A percentile compares a stretch with the other conserved stretches of the same genome.
These are phyloP conservation scores for Gloeostereum incarnatum DNA, from an alignment of 768 basidiomycete species.

Conservation along the genomic window DNA sequence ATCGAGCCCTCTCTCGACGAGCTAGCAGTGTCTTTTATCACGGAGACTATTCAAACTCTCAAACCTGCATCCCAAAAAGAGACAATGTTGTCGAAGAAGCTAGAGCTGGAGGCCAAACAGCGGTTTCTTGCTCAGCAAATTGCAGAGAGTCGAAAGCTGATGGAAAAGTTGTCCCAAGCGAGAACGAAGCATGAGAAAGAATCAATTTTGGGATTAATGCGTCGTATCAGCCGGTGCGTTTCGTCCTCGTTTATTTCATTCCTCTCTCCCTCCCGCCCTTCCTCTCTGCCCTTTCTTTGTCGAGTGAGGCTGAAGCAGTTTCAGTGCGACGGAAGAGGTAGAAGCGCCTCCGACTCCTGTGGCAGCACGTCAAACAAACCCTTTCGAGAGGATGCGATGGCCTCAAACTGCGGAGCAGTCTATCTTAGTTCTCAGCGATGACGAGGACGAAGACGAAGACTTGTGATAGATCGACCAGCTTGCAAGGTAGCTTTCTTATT, in stretches of 20 bases:
- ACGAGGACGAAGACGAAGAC: slow-evolving; percentile 28
- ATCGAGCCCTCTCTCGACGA: slow-evolving; percentile 33
- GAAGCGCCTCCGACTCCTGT: neutral
- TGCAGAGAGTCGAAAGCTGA: slow-evolving; percentile 40
- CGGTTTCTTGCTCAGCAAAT: slow-evolving; percentile 41
- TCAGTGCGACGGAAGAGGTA: neutral
- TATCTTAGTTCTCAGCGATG: slow-evolving; percentile 42
- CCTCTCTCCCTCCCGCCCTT: neutral
- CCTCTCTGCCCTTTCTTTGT: slow-evolving; percentile 5
- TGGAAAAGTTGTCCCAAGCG: slow-evolving; percentile 34
- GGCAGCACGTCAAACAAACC: neutral
- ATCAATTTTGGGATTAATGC: slow-evolving; percentile 31
- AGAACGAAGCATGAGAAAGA: slow-evolving; percentile 44
- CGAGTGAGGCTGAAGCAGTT: neutral
- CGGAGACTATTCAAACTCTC: slow-evolving; percentile 41
- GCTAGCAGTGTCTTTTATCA: slow-evolving; percentile 48
- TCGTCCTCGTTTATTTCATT: neutral
- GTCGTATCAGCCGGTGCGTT: slow-evolving; percentile 47
- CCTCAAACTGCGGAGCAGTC: slow-evolving; percentile 29
- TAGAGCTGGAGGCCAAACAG: slow-evolving; percentile 33
- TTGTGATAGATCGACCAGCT: slow-evolving; percentile 4
- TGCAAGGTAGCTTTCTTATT: too few species aligned
- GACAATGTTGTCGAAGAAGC: slow-evolving; percentile 7
- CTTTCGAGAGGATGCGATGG: slow-evolving; percentile 27
- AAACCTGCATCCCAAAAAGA: slow-evolving; percentile 15